phyloP scores from a whole-genome alignment of 2,329 filamentous ascomycete species.

The Cylindrodendrum hubeiense region DNA sequence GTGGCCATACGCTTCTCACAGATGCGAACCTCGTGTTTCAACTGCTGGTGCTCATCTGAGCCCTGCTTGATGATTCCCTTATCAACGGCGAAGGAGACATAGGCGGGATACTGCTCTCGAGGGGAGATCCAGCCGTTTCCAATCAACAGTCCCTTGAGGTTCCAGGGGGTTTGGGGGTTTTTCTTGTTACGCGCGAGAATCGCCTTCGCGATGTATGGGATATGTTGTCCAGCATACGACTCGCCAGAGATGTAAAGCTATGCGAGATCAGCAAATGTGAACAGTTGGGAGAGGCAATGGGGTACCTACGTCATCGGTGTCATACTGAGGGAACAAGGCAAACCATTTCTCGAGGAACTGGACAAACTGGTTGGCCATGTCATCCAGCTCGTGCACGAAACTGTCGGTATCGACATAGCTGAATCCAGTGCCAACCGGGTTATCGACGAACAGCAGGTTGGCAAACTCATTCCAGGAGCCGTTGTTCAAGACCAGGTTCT shows the following conservation, averaged over 20 bases:
- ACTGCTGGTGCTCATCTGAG: slow-evolving; percentile 70
- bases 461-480: slow-evolving; percentile 99
- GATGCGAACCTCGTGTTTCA: slow-evolving; percentile 76
- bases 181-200: slow-evolving; percentile 89
- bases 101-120: slow-evolving; percentile 88
- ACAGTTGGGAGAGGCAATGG: neutral
- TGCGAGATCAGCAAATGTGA: slow-evolving; percentile 32
- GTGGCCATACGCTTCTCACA: slow-evolving; percentile 74
- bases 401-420: slow-evolving; percentile 94
- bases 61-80: slow-evolving; percentile 78
- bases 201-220: slow-evolving; percentile 94
- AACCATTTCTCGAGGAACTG: slow-evolving; percentile 94
- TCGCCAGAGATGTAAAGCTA: slow-evolving; percentile 96
- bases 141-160: slow-evolving; percentile 86
- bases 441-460: slow-evolving; percentile 96
- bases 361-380: slow-evolving; percentile 92
- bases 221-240: slow-evolving; percentile 96
- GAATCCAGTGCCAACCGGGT: slow-evolving; percentile 95
- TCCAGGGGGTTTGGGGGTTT: slow-evolving; percentile 70
- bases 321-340: slow-evolving; percentile 88
- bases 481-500: slow-evolving; percentile 81
- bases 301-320: slow-evolving; percentile 86
- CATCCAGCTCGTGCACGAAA: slow-evolving; percentile 85
- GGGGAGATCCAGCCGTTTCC: slow-evolving; percentile 99
- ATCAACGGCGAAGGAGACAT: slow-evolving; percentile 84